Evolutionary conservation across 495 filamentous ascomycete genomes (phyloP).

Genomic region (Haplographium delicatum): DNA sequence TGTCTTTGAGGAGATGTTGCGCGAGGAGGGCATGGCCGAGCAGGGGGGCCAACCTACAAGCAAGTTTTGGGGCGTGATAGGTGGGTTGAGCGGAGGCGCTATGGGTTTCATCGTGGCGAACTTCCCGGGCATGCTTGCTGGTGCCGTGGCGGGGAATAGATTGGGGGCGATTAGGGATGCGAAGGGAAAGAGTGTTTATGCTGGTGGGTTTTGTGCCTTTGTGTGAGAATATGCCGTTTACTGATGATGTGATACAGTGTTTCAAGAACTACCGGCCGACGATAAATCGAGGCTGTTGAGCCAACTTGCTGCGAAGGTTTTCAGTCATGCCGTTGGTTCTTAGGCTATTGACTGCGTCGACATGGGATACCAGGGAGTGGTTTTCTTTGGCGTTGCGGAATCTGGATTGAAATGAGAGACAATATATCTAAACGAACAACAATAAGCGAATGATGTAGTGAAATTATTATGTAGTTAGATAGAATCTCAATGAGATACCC

Average conservation of each 20-base stretch:
- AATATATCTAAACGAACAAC: no score
- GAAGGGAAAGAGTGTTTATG: constrained; percentile 91
- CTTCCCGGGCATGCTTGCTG: constrained; percentile 80
- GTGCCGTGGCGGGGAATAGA: constrained; percentile 87
- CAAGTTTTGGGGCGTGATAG: constrained; percentile 81
- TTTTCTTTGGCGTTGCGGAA: not conserved
- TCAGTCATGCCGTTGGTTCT: constrained; percentile 41
- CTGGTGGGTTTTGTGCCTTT: constrained; percentile 32
- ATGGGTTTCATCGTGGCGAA: constrained; percentile 95
- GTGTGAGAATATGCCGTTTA: not conserved
- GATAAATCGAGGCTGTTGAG: constrained; percentile 75
- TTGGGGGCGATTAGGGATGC: constrained; percentile 83
- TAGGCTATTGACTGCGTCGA: no score
- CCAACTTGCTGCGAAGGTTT: constrained; percentile 68
- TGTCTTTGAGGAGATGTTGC: constrained; percentile 97
- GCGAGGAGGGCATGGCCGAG: constrained; percentile 82
- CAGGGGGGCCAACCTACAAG: constrained; percentile 52
- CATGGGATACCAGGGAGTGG: not conserved
- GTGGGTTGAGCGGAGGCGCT: constrained; percentile 80
- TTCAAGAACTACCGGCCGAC: constrained; percentile 72
- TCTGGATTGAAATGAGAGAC: not conserved
- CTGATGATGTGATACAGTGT: constrained; percentile 30
- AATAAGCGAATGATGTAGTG: no score
- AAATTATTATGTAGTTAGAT: no score
- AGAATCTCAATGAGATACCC: no score